phyloP scores from a whole-genome alignment of 1,284 basidiomycete genomes.

The Laetiporus sulphureus region DNA sequence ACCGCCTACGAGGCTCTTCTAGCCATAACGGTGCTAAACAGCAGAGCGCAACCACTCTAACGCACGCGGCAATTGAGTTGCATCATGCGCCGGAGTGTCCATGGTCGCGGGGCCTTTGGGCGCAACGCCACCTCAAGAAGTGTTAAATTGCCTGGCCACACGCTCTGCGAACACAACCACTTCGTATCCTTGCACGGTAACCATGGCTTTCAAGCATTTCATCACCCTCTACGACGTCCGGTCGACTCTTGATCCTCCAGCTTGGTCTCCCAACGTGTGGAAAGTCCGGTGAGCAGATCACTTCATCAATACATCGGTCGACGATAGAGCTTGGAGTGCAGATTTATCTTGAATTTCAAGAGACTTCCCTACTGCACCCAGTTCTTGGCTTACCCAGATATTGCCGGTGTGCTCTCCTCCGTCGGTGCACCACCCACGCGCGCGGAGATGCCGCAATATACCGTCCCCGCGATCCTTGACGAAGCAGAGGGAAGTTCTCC shows the following conservation, averaged over 20 bases:
- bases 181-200: background rate
- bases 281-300: conserved; percentile 4
- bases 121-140: too few relatives aligned
- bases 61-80: too few relatives aligned
- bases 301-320: background rate
- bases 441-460: conserved; percentile 6
- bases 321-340: background rate
- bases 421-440: conserved; percentile 6
- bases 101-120: too few relatives aligned
- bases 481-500: background rate
- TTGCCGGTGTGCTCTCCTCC: conserved; percentile 1
- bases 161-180: too few relatives aligned
- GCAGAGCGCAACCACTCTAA: too few relatives aligned
- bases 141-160: too few relatives aligned
- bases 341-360: conserved; percentile 10
- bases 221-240: conserved; percentile 8
- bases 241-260: conserved; percentile 4
- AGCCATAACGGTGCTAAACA: too few relatives aligned
- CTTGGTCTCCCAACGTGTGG: conserved; percentile 10
- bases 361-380: conserved; percentile 3
- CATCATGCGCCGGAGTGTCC: too few relatives aligned
- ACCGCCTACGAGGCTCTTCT: too few relatives aligned
- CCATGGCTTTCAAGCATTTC: conserved; percentile 6
- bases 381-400: conserved; percentile 8
- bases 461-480: conserved; percentile 7